These are phyloP conservation scores for Orbilia oligospora DNA, from an alignment of 2,329 filamentous ascomycete genomes.

Conservation along the genomic window DNA sequence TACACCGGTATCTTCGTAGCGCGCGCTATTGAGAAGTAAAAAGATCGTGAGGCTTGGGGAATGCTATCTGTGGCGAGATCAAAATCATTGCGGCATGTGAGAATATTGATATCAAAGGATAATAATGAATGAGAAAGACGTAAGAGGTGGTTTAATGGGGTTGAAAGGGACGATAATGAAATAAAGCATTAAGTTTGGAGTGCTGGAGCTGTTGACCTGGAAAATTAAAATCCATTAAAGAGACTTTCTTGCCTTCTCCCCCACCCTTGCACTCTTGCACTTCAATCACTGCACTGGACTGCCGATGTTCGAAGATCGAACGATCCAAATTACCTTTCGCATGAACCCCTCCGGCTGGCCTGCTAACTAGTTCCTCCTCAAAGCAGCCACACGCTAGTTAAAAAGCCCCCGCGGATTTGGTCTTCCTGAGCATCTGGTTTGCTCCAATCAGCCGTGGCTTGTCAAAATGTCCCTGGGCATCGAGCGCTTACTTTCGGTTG, in stretches of 20 bases:
- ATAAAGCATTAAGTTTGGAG: constrained; percentile 4
- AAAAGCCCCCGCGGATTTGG: neutral
- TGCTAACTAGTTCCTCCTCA: neutral
- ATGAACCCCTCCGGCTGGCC: neutral
- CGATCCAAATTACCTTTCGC: constrained; percentile 10
- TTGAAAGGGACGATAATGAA: constrained; percentile 13
- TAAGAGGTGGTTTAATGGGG: neutral
- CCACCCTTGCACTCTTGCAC: neutral
- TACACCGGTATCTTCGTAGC: neutral
- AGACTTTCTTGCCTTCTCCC: constrained; percentile 3
- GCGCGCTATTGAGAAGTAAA: neutral
- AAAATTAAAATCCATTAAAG: constrained; percentile 3
- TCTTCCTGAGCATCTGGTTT: constrained; percentile 20
- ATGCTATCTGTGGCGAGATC: constrained; percentile 15
- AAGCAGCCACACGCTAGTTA: constrained; percentile 18
- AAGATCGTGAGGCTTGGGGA: constrained; percentile 11
- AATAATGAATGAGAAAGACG: neutral
- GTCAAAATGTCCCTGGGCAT: constrained; percentile 10
- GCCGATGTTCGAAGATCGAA: constrained; percentile 28
- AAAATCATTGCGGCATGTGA: constrained; percentile 28
- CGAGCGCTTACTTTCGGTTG: constrained; percentile 4
- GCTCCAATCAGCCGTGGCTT: neutral
- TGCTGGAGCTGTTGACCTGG: constrained; percentile 19
- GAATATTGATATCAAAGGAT: neutral
- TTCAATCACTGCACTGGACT: neutral